A percentile compares a stretch with the other conserved stretches of the same genome.
phyloP scores from a whole-genome alignment of 2,329 filamentous ascomycete species.

The Fonsecaea monophora region DNA sequence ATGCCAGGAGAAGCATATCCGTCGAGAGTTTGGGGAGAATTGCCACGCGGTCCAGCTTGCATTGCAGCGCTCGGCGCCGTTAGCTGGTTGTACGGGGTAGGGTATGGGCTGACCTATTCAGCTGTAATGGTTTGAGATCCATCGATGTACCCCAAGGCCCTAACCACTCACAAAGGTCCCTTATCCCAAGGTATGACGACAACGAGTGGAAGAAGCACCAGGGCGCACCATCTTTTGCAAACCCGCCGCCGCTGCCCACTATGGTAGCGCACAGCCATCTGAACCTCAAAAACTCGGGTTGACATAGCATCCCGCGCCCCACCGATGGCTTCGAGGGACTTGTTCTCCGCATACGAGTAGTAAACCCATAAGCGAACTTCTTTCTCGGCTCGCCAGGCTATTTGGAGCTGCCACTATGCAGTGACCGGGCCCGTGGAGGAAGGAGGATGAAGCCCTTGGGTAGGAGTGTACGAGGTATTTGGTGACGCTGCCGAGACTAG shows the following conservation, averaged over 20 bases:
- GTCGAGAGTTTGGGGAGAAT: conserved; percentile 9
- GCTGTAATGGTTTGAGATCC: conserved; percentile 3
- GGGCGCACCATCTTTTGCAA: background rate
- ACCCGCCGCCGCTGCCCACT: background rate
- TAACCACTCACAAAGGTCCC: background rate
- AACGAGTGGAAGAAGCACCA: background rate
- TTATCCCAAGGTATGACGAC: conserved; percentile 3
- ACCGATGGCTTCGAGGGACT: background rate
- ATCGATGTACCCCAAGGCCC: conserved; percentile 3
- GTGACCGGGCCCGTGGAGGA: background rate
- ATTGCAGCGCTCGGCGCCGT: conserved; percentile 16
- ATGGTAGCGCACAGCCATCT: background rate
- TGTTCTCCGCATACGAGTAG: conserved; percentile 1
- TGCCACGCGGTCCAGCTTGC: conserved; percentile 27
- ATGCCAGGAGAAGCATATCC: conserved; percentile 20
- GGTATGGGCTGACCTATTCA: conserved; percentile 1
- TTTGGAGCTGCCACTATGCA: background rate
- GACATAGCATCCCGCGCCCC: background rate
- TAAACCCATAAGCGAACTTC: conserved; percentile 3
- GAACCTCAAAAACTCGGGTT: conserved; percentile 3
- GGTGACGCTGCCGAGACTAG: conserved; percentile 10
- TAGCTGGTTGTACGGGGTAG: conserved; percentile 1
- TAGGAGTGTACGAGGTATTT: background rate
- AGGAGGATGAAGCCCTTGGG: background rate
- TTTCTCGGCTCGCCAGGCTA: conserved; percentile 4